These are phyloP conservation scores for Cladorrhinum samala DNA, from an alignment of 495 filamentous ascomycete species.

Conservation along the genomic window DNA sequence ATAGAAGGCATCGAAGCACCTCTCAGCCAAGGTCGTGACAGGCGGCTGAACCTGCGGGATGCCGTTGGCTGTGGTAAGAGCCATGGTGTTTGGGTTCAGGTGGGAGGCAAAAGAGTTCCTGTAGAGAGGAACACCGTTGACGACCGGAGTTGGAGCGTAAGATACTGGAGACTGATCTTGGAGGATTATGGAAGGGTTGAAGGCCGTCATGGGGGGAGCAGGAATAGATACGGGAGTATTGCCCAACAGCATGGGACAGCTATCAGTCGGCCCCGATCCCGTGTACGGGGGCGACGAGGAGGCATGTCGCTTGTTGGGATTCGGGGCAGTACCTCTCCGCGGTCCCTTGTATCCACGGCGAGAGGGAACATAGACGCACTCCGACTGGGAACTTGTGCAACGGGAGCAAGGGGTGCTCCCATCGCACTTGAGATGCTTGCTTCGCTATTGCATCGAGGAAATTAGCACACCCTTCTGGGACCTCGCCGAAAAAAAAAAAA, in stretches of 20 bases:
- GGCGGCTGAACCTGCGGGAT: slow-evolving; percentile 23
- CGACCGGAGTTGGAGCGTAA: slow-evolving; percentile 27
- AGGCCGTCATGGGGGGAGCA: slow-evolving; percentile 25
- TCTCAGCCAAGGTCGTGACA: slow-evolving; percentile 33
- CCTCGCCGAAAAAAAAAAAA: slow-evolving; percentile 1
- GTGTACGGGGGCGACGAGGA: slow-evolving; percentile 39
- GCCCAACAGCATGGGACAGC: slow-evolving; percentile 43
- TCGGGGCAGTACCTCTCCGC: slow-evolving; percentile 35
- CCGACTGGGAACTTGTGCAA: slow-evolving; percentile 33
- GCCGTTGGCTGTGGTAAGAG: slow-evolving; percentile 20
- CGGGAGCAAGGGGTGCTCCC: slow-evolving; percentile 41
- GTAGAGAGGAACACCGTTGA: slow-evolving; percentile 32
- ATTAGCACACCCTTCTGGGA: slow-evolving; percentile 9
- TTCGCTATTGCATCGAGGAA: slow-evolving; percentile 27
- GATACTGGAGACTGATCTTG: slow-evolving; percentile 34
- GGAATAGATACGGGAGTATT: slow-evolving; percentile 25
- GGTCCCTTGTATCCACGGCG: slow-evolving; percentile 49
- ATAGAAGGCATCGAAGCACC: slow-evolving; percentile 52
- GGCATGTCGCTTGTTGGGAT: slow-evolving; percentile 46
- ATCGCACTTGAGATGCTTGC: slow-evolving; percentile 48
- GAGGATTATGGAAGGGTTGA: slow-evolving; percentile 33
- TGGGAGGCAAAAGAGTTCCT: slow-evolving; percentile 29
- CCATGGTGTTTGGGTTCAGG: slow-evolving; percentile 26
- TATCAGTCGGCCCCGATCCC: slow-evolving; percentile 21
- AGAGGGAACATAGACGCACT: slow-evolving; percentile 46